Base-by-base conservation (phyloP, 2,329 filamentous ascomycete genomes). In the Colletotrichum tropicale region DNA sequence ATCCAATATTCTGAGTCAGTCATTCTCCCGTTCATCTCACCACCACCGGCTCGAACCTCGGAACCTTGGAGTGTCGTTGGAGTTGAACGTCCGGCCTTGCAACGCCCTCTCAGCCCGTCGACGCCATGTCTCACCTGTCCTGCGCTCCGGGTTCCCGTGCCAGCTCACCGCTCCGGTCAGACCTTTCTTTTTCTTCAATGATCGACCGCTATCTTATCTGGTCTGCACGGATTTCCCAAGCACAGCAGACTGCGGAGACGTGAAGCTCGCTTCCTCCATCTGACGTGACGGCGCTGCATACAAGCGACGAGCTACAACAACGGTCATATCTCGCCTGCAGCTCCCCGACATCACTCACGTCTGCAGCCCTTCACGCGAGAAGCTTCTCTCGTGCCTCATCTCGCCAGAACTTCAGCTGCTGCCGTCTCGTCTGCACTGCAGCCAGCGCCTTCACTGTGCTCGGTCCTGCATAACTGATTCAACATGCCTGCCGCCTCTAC, bases 311-410 rank as follows among this genome's bases (percentile, higher is more conserved):
- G 43, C 18, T 21, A 48, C 43, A 18, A 48, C 43, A 18, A 32
- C 43, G 18, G 28, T 73, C 70, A 75, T n/a, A 58, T 68, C 26
- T 73, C 70, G 52, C 58, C 73, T 75, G 73, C 70, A 73, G 64
- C 70, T 67, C 64, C 64, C 64, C 73, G 52, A 62, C 56, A 72
- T 52, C 18, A 30, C 61, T 21, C 38, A 48, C 56, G 55, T 28
- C 69, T 34, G 26, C 69, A 21, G 61, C 30, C 21, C 34, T 36
- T 61, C 24, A 60, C 30, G 32, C 16, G 66, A 48, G 66, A 48
- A 48, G 43, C 43, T 48, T 48, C 43, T 48, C 18, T 48, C 18
- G 16, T 43, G 38, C 38, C 38, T 43, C 18, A 6, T n/a, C 48
- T 69, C 32, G 48, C 52, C 21, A 48, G n/a, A 32, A 28, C 32